These are phyloP conservation scores for Arthrobotrys pseudoclavata DNA, from an alignment of 2,329 filamentous ascomycete species.

Conservation along the genomic window DNA sequence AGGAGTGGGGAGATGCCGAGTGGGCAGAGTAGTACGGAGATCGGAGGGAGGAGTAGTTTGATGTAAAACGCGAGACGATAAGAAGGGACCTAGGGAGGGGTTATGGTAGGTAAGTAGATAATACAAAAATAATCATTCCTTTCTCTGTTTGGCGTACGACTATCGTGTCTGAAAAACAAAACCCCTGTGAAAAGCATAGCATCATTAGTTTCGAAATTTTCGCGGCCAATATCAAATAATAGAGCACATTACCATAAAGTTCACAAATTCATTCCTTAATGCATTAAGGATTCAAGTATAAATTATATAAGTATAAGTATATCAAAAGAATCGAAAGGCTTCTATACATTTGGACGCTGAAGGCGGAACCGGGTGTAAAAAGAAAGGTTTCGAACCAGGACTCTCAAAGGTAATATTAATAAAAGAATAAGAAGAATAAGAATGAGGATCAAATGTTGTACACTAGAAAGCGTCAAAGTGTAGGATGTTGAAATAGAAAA, in stretches of 20 bases:
- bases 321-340: background rate
- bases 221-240: no score
- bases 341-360: background rate
- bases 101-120: background rate
- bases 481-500: background rate
- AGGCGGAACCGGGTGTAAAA: background rate
- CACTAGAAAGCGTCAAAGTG: constrained; percentile 12
- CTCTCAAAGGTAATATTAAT: background rate
- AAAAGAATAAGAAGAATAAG: constrained; percentile 4
- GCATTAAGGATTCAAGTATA: background rate
- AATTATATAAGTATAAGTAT: background rate
- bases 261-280: no score
- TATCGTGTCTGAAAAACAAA: background rate
- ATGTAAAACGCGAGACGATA: constrained; percentile 73
- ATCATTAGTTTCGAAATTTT: constrained; percentile 6
- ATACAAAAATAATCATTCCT: background rate
- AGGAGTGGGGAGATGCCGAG: constrained; percentile 95
- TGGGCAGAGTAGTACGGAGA: constrained; percentile 89
- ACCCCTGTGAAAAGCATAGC: background rate
- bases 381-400: background rate
- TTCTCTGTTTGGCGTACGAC: constrained; percentile 2
- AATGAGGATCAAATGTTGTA: constrained; percentile 36
- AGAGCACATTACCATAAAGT: no score
- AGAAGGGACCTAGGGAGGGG: background rate
- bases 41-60: constrained; percentile 91